phyloP scores from a whole-genome alignment of 305 asterid genomes.

The Euphrasia arctica region DNA sequence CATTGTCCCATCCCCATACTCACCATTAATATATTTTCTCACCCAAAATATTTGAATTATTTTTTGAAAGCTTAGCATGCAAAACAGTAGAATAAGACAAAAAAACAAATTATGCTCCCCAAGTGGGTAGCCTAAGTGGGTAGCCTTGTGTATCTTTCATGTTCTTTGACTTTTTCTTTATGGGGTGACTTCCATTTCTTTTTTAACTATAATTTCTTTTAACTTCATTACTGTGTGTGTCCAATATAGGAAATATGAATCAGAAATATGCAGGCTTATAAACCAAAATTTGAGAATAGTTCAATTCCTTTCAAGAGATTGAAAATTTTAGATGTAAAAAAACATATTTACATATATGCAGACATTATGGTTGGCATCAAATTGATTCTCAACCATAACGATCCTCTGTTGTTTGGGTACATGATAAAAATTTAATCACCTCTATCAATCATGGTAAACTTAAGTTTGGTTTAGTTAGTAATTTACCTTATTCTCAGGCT shows the following conservation, averaged over 20 bases:
- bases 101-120: neutral
- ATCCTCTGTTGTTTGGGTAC: neutral
- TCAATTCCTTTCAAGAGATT: constrained; percentile 15
- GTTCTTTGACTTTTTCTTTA: constrained; percentile 1
- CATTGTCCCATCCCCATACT: constrained; percentile 8
- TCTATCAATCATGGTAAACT: neutral
- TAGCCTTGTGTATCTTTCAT: constrained; percentile 7
- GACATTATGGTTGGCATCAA: constrained; percentile 12
- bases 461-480: constrained; percentile 2
- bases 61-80: constrained; percentile 12
- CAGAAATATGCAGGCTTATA: neutral
- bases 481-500: constrained; percentile 41
- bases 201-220: neutral
- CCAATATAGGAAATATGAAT: neutral
- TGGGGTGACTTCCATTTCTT: neutral
- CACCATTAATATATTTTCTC: neutral
- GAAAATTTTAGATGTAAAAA: constrained; percentile 15
- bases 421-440: no score
- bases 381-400: constrained; percentile 4
- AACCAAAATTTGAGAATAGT: neutral
- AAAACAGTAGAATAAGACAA: no score
- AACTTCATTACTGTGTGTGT: neutral
- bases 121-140: no score
- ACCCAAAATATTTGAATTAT: neutral
- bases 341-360: constrained; percentile 19